These are phyloP conservation scores for Tilletia walkeri DNA, from an alignment of 1,284 basidiomycete genomes.

Conservation along the genomic window DNA sequence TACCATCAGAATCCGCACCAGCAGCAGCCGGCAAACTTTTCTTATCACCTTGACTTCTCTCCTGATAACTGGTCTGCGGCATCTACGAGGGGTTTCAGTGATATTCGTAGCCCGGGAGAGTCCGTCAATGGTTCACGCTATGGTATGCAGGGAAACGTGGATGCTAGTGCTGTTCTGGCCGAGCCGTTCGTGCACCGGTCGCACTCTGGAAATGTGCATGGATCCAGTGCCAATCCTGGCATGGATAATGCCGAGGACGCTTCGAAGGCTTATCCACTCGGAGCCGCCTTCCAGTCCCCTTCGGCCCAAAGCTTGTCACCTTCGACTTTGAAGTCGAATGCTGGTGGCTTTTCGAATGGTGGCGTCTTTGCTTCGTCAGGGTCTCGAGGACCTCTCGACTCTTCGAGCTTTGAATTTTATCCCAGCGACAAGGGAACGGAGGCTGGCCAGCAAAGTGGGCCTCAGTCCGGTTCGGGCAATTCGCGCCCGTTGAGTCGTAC, in stretches of 20 bases:
- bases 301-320: not conserved
- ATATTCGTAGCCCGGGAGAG: too few species aligned
- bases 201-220: not conserved
- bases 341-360: not conserved
- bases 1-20: too few species aligned
- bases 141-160: not conserved
- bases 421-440: not conserved
- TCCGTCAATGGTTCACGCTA: too few species aligned
- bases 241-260: not conserved
- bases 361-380: not conserved
- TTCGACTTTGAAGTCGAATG: constrained; percentile 8
- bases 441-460: not conserved
- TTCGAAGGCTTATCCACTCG: not conserved
- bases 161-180: not conserved
- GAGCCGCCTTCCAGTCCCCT: not conserved
- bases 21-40: not conserved
- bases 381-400: constrained; percentile 6
- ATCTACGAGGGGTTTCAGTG: not conserved
- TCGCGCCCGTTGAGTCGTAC: not conserved
- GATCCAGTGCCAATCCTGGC: too few species aligned
- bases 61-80: constrained; percentile 1
- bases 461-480: not conserved
- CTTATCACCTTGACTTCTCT: not conserved
- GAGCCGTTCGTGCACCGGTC: constrained; percentile 13
- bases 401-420: not conserved